Evolutionary conservation across 768 basidiomycete genomes (phyloP).

Genomic region (Amanita rimosa): DNA sequence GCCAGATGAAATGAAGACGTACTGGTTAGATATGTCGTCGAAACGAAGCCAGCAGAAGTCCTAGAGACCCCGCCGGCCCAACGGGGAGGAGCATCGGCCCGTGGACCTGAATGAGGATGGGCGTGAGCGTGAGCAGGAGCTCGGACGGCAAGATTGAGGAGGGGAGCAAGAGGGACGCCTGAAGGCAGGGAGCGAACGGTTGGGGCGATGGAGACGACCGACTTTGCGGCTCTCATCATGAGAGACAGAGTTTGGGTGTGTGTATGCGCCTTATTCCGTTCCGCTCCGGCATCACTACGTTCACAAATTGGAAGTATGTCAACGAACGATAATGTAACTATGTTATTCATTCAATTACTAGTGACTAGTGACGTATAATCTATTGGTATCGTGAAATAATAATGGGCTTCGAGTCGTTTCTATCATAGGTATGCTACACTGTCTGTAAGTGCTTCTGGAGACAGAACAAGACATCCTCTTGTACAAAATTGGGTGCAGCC

Average conservation of each 20-base stretch:
- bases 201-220: constrained; percentile 61
- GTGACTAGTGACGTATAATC: too few relatives aligned
- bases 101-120: constrained; percentile 41
- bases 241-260: constrained; percentile 12
- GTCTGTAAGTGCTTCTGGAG: constrained; percentile 38
- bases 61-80: constrained; percentile 53
- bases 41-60: constrained; percentile 43
- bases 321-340: too few relatives aligned
- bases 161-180: constrained; percentile 69
- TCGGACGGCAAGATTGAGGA: constrained; percentile 63
- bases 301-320: too few relatives aligned
- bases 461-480: constrained; percentile 50
- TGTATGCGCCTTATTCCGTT: constrained; percentile 16
- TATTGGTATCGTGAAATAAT: not conserved
- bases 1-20: constrained; percentile 15
- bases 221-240: constrained; percentile 70
- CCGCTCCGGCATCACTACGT: too few relatives aligned
- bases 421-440: constrained; percentile 7
- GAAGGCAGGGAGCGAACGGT: constrained; percentile 70
- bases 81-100: constrained; percentile 49
- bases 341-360: too few relatives aligned
- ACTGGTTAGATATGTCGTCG: constrained; percentile 58
- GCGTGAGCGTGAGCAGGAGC: constrained; percentile 49
- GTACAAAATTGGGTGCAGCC: constrained; percentile 48
- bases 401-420: too few relatives aligned